These are phyloP conservation scores for Posidonia australis DNA, from an alignment of 106 monocot genomes.

Conservation along the genomic window DNA sequence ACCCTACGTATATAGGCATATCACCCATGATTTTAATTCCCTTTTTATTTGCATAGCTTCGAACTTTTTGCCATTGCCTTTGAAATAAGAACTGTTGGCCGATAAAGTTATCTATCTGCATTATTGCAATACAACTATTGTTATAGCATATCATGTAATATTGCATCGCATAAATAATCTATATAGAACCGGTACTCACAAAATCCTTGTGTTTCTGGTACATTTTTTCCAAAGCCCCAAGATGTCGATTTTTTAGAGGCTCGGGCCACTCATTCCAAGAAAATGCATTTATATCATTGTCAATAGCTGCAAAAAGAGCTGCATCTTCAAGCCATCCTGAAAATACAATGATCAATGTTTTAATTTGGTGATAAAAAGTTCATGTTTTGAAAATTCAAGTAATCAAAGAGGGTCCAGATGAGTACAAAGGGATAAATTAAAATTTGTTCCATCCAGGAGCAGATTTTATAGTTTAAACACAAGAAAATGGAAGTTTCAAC, in stretches of 20 bases:
- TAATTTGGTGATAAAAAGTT: too few species aligned
- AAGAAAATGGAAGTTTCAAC: not conserved
- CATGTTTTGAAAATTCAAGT: too few species aligned
- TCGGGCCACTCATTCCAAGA: constrained; percentile 95
- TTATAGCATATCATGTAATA: not conserved
- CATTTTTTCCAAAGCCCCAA: constrained; percentile 66
- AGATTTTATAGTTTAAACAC: not conserved
- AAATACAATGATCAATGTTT: too few species aligned
- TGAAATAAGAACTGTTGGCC: constrained; percentile 95
- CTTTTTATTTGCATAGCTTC: constrained; percentile 47
- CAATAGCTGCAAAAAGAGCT: constrained; percentile 98
- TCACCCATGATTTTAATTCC: constrained; percentile 93
- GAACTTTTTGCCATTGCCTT: constrained; percentile 83
- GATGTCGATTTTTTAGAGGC: constrained; percentile 79
- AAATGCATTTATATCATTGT: constrained; percentile 41
- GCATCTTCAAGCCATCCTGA: constrained; percentile 99
- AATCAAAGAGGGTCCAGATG: too few species aligned
- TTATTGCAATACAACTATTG: not conserved
- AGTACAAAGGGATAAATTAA: too few species aligned
- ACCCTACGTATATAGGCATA: constrained; percentile 99
- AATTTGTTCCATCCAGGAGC: too few species aligned
- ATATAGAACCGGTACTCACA: constrained; percentile 28
- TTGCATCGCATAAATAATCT: not conserved
- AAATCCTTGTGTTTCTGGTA: constrained; percentile 63
- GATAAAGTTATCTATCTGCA: constrained; percentile 81